Percentiles rank a stretch among this genome's conserved stretches.
Conservation (phyloP, 495 filamentous ascomycete genomes). For the Talaromyces ruber region DNA sequence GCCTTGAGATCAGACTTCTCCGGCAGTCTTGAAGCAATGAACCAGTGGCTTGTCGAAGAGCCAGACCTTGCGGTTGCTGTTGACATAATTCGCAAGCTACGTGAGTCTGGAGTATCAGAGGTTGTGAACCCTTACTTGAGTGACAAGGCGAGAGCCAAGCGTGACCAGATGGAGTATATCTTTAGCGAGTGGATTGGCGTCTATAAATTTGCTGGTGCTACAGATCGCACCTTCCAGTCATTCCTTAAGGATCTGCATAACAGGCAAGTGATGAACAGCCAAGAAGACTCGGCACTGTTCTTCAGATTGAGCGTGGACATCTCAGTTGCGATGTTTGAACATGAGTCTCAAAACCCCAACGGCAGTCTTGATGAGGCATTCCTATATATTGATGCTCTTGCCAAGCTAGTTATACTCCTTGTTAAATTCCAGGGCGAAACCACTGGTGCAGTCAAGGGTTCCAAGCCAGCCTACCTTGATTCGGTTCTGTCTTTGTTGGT, state of each 20-base stretch:
- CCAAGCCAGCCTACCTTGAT: conserved; percentile 60
- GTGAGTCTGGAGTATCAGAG: conserved; percentile 50
- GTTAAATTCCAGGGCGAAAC: conserved; percentile 59
- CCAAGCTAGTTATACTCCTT: conserved; percentile 69
- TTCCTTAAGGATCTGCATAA: conserved; percentile 84
- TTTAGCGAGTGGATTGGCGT: conserved; percentile 91
- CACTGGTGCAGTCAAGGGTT: conserved; percentile 47
- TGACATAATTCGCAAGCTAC: conserved; percentile 65
- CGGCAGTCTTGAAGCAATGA: conserved; percentile 68
- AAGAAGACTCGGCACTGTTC: conserved; percentile 70
- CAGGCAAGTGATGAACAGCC: conserved; percentile 55
- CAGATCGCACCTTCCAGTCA: conserved; percentile 59
- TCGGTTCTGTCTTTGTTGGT: conserved; percentile 67
- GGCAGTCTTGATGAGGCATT: conserved; percentile 63
- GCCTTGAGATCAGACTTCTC: conserved; percentile 82
- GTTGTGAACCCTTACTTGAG: conserved; percentile 35
- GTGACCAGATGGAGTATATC: conserved; percentile 84
- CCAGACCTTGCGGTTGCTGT: conserved; percentile 53
- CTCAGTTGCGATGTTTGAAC: conserved; percentile 68
- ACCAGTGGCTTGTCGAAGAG: conserved; percentile 72
- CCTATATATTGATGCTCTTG: conserved; percentile 74
- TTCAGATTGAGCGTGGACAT: conserved; percentile 74
- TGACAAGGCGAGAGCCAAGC: conserved; percentile 44
- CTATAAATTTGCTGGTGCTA: conserved; percentile 61
- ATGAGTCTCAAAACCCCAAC: conserved; percentile 46